Base-by-base conservation (phyloP, 2,329 filamentous ascomycete genomes). In the Parastagonospora nodorum region DNA sequence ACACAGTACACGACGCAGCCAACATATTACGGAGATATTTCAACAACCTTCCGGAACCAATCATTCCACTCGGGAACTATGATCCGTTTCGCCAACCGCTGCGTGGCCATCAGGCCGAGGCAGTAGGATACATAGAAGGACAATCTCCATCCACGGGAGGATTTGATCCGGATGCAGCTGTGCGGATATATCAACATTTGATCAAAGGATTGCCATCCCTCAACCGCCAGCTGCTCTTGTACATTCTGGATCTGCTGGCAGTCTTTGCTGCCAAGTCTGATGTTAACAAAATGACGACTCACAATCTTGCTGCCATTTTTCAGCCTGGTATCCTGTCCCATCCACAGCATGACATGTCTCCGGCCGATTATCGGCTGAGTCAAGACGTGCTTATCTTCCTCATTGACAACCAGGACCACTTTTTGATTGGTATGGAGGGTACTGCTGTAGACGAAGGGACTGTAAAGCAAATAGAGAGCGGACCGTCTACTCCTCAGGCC, bases 341-440 rank as follows among this genome's bases (percentile, higher is more conserved):
- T 72, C 94, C 94, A 1, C 80, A 84, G 52, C 94, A 99, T 72
- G 92, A 96, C 67, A 97, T 99, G 93, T 88, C 91, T 0, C 94
- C 94, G 0, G 85, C 89, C 50, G 93, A 97, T 69, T 99, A 99
- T 72, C 87, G 91, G 29, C 80, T 99, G 5, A 97, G 95, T 70
- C 94, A 99, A 80, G 93, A 94, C 66, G 93, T 99, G 15, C 83
- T 99, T 57, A 96, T 99, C 43, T 99, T 99, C 74, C 78, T 99
- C 62, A 99, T 99, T 60, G 92, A 97, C 70, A 96, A 99, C 66
- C 94, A 99, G 73, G 94, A 99, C 68, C 90, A 96, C 74, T 99
- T 99, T 80, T 79, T 99, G 59, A 95, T 99, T 58, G 94, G 94
- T 48, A 99, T 99, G 94, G 90, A 92, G 69, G 94, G 94, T 38